These are phyloP conservation scores for Clonostachys rosea DNA, from an alignment of 2,329 filamentous ascomycete genomes.

Conservation along the genomic window DNA sequence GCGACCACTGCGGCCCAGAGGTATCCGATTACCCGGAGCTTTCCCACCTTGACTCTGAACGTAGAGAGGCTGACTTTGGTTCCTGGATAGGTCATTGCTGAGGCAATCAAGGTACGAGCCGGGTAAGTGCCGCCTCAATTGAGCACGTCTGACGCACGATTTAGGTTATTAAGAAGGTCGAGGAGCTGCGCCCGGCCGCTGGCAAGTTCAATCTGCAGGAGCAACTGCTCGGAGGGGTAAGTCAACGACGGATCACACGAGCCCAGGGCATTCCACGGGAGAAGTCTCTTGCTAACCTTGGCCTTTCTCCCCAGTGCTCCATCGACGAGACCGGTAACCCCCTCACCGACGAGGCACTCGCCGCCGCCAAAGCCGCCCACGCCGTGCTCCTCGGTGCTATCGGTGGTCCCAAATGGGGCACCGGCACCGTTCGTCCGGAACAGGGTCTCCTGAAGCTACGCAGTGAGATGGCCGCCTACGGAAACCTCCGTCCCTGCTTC, in stretches of 20 bases:
- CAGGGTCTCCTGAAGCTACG: conserved; percentile 84
- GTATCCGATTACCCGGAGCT: conserved; percentile 35
- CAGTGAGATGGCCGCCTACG: conserved; percentile 87
- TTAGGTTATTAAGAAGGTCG: conserved; percentile 73
- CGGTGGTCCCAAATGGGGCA: conserved; percentile 91
- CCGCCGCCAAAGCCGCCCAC: conserved; percentile 76
- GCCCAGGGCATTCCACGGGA: neutral
- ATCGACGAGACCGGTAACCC: conserved; percentile 78
- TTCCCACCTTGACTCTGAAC: conserved; percentile 8
- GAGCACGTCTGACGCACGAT: conserved; percentile 1
- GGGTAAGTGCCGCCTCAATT: neutral
- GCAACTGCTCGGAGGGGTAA: conserved; percentile 82
- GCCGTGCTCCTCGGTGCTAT: conserved; percentile 88
- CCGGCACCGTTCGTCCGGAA: conserved; percentile 79
- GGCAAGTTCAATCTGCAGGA: conserved; percentile 82
- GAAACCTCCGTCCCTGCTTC: conserved; percentile 89
- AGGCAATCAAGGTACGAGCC: conserved; percentile 70
- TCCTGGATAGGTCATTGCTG: conserved; percentile 59
- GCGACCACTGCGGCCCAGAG: conserved; percentile 82
- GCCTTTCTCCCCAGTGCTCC: conserved; percentile 57
- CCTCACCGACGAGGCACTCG: conserved; percentile 74
- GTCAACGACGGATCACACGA: conserved; percentile 24
- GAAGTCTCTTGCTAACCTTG: conserved; percentile 6
- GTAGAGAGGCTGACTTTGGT: conserved; percentile 8
- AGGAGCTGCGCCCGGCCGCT: conserved; percentile 63